phyloP scores from a whole-genome alignment of 129 eudicot species.

The Arctium minus region DNA sequence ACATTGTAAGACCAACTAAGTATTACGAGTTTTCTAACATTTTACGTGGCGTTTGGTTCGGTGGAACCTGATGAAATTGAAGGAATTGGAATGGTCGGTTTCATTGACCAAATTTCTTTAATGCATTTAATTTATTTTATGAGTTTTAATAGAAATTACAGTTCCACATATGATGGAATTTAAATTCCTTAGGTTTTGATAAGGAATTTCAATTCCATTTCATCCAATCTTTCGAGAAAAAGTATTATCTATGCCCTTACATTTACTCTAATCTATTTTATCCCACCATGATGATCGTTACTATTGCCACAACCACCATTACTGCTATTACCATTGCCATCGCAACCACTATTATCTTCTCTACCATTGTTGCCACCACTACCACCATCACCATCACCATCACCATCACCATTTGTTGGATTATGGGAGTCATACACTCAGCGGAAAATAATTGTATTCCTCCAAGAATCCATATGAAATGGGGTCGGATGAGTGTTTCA shows the following conservation, averaged over 20 bases:
- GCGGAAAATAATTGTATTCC: no score
- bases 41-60: background rate
- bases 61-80: background rate
- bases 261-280: background rate
- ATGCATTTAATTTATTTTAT: background rate
- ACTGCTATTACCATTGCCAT: no score
- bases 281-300: background rate
- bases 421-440: no score
- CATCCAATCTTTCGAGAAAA: background rate
- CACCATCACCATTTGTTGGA: no score
- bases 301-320: no score
- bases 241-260: background rate
- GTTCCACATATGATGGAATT: background rate
- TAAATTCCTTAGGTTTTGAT: background rate
- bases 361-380: no score
- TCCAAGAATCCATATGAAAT: no score
- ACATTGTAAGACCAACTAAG: background rate
- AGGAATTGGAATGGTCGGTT: background rate
- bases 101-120: background rate
- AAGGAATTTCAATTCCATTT: background rate
- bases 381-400: no score
- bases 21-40: background rate
- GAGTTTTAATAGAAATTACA: background rate
- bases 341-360: no score
- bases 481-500: no score